These are phyloP conservation scores for Monascus purpureus DNA, from an alignment of 495 filamentous ascomycete genomes.

Conservation along the genomic window DNA sequence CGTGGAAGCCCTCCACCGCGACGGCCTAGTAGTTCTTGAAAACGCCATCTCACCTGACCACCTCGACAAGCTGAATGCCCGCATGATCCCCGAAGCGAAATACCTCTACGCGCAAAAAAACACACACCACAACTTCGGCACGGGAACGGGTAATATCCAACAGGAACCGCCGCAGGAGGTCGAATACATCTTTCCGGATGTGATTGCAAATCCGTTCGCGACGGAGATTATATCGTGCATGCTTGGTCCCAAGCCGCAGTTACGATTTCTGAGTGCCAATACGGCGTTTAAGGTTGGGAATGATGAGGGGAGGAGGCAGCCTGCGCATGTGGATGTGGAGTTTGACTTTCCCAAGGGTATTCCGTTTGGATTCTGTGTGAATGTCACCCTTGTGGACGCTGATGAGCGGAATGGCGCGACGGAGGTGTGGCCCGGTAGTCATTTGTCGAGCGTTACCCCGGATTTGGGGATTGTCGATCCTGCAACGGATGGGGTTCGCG, in stretches of 20 bases:
- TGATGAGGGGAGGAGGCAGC: conserved; percentile 19
- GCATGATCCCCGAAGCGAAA: conserved; percentile 38
- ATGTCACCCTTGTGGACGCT: conserved; percentile 36
- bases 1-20: conserved; percentile 32
- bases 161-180: conserved; percentile 33
- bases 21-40: conserved; percentile 46
- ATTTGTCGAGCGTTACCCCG: conserved; percentile 14
- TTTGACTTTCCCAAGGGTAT: conserved; percentile 29
- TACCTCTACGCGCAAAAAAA: conserved; percentile 21
- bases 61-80: conserved; percentile 35
- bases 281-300: conserved; percentile 23
- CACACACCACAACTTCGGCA: conserved; percentile 36
- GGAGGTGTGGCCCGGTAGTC: conserved; percentile 34
- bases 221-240: conserved; percentile 33
- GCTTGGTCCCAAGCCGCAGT: conserved; percentile 32
- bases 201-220: conserved; percentile 34
- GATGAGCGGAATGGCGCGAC: conserved; percentile 42
- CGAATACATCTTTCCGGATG: conserved; percentile 24
- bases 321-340: conserved; percentile 41
- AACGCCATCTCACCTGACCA: conserved; percentile 27
- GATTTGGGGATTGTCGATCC: conserved; percentile 10
- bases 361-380: conserved; percentile 10
- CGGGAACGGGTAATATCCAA: conserved; percentile 38
- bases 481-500: conserved; percentile 6
- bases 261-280: conserved; percentile 40